Percentiles rank a stretch among this genome's conserved stretches.
Conservation (phyloP, 1,284 basidiomycete species). For the Somion occarium region DNA sequence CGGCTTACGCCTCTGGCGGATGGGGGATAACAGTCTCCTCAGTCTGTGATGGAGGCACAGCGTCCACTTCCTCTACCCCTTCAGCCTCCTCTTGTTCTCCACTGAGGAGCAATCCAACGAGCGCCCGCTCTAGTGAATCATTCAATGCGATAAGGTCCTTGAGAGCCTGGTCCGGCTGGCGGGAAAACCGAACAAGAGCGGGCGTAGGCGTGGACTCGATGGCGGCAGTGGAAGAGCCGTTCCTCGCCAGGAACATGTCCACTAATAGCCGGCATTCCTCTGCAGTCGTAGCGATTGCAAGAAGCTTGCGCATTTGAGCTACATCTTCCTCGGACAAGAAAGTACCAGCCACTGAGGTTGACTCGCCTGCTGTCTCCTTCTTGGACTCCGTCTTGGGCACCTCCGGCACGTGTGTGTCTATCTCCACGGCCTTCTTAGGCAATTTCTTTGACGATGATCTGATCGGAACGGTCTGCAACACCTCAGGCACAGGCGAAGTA, state of each 20-base stretch:
- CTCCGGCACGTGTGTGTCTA: not conserved
- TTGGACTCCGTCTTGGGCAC: too few species aligned
- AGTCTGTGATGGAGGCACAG: not conserved
- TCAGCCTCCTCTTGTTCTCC: slow-evolving; percentile 18
- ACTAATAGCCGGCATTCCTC: slow-evolving; percentile 83
- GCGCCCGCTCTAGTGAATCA: slow-evolving; percentile 23
- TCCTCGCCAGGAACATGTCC: slow-evolving; percentile 72
- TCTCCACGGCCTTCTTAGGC: not conserved
- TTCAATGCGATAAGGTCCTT: slow-evolving; percentile 12
- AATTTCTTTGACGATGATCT: not conserved
- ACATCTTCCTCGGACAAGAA: slow-evolving; percentile 5
- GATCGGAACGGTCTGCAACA: not conserved
- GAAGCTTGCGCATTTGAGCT: slow-evolving; percentile 47
- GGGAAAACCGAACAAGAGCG: slow-evolving; percentile 7
- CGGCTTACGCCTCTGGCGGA: not conserved
- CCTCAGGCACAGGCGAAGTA: not conserved
- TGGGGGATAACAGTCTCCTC: not conserved
- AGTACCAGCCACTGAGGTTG: not conserved
- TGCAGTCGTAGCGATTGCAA: slow-evolving; percentile 68
- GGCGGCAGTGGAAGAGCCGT: slow-evolving; percentile 33
- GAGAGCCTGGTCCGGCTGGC: slow-evolving; percentile 8
- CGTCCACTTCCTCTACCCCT: slow-evolving; percentile 10
- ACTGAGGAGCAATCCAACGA: slow-evolving; percentile 23
- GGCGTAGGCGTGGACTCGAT: slow-evolving; percentile 11
- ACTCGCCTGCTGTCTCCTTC: not conserved